Conservation (phyloP, 768 basidiomycete species). For the Boletellus sp. region DNA sequence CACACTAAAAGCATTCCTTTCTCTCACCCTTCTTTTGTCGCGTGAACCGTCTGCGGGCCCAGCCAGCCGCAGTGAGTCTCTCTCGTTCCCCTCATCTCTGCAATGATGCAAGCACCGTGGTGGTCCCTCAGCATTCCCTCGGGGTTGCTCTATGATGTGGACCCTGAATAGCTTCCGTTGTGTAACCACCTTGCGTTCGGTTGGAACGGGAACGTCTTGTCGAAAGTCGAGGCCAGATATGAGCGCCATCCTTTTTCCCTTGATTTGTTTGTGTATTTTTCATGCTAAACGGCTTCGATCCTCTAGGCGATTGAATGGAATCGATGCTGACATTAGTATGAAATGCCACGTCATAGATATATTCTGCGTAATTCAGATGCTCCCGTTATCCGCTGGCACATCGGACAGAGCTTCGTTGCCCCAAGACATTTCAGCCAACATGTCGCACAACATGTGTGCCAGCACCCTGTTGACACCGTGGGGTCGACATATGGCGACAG, state of each 20-base stretch:
- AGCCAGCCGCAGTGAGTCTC: constrained; percentile 28
- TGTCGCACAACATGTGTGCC: constrained; percentile 80
- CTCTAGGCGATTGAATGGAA: constrained; percentile 6
- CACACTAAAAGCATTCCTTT: constrained; percentile 12
- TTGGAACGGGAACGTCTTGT: constrained; percentile 48
- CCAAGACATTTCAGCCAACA: constrained; percentile 86
- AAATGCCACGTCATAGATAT: constrained; percentile 47
- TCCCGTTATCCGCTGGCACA: constrained; percentile 81
- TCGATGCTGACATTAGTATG: constrained; percentile 1
- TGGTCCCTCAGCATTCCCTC: constrained; percentile 37
- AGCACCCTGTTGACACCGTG: constrained; percentile 79
- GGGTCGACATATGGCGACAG: constrained; percentile 75
- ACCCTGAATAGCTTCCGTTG: constrained; percentile 32
- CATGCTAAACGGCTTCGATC: constrained; percentile 4
- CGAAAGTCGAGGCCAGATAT: constrained; percentile 89
- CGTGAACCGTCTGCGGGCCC: not conserved
- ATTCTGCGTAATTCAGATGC: constrained; percentile 73
- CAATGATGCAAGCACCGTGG: constrained; percentile 68
- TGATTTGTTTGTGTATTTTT: not conserved
- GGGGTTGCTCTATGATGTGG: constrained; percentile 5
- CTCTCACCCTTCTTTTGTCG: not conserved
- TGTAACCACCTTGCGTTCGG: constrained; percentile 49
- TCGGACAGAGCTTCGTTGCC: constrained; percentile 78
- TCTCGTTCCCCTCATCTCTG: not conserved
- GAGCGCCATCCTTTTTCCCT: constrained; percentile 36